These are phyloP conservation scores for Jimgerdemannia flammicorona DNA, from an alignment of 192 early-diverging fungal genomes.

Conservation along the genomic window DNA sequence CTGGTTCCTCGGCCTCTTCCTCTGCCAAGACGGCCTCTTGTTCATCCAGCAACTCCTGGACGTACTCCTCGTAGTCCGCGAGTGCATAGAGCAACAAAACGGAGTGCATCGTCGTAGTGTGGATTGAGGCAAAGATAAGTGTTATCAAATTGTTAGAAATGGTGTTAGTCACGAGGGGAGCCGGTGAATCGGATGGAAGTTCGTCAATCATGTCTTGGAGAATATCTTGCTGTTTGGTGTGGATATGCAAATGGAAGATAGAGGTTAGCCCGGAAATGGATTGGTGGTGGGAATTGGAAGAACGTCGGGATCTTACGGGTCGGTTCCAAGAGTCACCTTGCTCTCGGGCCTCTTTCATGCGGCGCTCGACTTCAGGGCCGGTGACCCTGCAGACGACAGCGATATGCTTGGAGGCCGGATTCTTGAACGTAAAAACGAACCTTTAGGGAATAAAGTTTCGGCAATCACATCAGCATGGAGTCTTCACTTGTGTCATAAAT, in stretches of 20 bases:
- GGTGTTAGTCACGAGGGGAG: neutral
- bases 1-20: conserved; percentile 4
- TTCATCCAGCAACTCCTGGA: conserved; percentile 18
- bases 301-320: neutral
- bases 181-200: neutral
- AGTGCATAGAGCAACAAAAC: conserved; percentile 8
- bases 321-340: too few relatives aligned
- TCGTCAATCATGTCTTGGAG: neutral
- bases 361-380: neutral
- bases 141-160: too few relatives aligned
- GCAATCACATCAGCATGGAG: neutral
- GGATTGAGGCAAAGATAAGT: conserved; percentile 22
- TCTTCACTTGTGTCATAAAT: neutral
- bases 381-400: neutral
- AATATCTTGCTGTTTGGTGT: neutral
- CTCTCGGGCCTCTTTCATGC: neutral
- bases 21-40: conserved; percentile 17
- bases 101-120: conserved; percentile 15
- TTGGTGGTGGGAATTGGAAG: neutral
- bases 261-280: neutral
- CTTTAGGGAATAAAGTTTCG: neutral
- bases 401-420: neutral
- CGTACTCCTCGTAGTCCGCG: conserved; percentile 8
- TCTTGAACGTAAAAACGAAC: neutral
- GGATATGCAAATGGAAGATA: neutral